Evolutionary conservation across 192 early-diverging fungal genomes (phyloP), one percentile per base, ranked within the genome.

Genomic region (Lunasporangiospora selenospora): DNA sequence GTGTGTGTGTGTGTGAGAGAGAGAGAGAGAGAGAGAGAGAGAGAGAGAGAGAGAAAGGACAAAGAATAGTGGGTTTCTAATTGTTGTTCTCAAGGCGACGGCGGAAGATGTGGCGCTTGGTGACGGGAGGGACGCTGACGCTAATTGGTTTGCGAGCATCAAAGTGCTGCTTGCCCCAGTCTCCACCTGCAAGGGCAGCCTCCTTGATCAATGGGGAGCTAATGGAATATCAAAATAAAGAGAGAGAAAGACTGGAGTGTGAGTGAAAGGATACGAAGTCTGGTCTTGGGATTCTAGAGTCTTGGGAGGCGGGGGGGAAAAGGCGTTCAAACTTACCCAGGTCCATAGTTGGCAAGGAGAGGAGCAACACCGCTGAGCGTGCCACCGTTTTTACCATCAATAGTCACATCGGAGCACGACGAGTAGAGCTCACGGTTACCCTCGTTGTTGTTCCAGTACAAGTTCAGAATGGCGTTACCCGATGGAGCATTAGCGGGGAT

Each of bases 371-470:
- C 69, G 9, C 60, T 63, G 47, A 71, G 34, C n/a, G 67, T 56
- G 8, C 67, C 67, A 18, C 67, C 67, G 47, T 71, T 71, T 52
- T 53, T 39, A 12, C 67, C 67, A 16, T 62, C 46, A 41, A 71
- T 62, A 26, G 62, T 53, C 19, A 71, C 41, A 26, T 71, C 67
- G 6, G 67, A 34, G 18, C 53, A 57, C 3, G 67, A 71, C 4
- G 67, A 62, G 59, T 71, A 71, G 21, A 71, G 11, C 58, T 71
- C 67, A 32, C 67, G 67, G 58, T 71, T 71, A 27, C 67, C 67
- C 53, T 71, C 67, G 67, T 71, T 71, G 47, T 71, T 71, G 67
- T 71, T 71, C 67, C 67, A 71, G 53, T 62, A 36, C 52, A 61
- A 41, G 59, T 71, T 71, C 31, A 71, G 4, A 53, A 71, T 56